These are phyloP conservation scores for Areca catechu DNA, from an alignment of 176 grass and related monocot species.

Conservation along the genomic window DNA sequence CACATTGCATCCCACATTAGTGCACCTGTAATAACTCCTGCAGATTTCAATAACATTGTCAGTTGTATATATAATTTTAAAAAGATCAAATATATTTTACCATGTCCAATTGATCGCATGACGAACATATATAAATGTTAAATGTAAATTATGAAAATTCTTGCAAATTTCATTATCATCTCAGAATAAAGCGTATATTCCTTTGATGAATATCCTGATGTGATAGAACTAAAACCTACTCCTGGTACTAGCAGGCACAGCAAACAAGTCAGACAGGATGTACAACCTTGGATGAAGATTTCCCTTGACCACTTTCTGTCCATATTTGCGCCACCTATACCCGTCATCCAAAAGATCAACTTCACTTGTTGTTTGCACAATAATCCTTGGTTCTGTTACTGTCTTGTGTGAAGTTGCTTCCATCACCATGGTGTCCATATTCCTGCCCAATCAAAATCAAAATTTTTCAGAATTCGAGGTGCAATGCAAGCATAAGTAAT, in stretches of 20 bases:
- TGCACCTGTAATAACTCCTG: conserved; percentile 12
- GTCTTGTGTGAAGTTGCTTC: conserved; percentile 16
- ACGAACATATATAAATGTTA: too few species aligned
- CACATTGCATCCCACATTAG: background rate
- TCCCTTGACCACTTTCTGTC: conserved; percentile 55
- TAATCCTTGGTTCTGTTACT: conserved; percentile 51
- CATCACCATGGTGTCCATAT: conserved; percentile 6
- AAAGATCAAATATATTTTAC: too few species aligned
- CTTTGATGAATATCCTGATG: too few species aligned
- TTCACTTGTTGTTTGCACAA: conserved; percentile 43
- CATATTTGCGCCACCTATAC: conserved; percentile 59
- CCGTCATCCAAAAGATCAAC: conserved; percentile 55
- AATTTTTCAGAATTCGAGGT: background rate
- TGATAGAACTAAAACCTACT: too few species aligned
- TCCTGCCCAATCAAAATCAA: conserved; percentile 4
- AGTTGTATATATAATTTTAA: background rate
- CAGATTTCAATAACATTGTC: background rate
- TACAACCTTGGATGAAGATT: conserved; percentile 46
- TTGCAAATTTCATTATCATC: too few species aligned
- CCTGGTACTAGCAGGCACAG: too few species aligned
- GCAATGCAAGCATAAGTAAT: too few species aligned
- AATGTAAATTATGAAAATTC: too few species aligned
- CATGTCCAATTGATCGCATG: too few species aligned
- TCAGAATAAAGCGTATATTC: too few species aligned
- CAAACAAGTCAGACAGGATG: too few species aligned